Evolutionary conservation across 2,329 filamentous ascomycete species (phyloP), one percentile per base, ranked within the genome.

Genomic region (Botryotinia narcissicola): DNA sequence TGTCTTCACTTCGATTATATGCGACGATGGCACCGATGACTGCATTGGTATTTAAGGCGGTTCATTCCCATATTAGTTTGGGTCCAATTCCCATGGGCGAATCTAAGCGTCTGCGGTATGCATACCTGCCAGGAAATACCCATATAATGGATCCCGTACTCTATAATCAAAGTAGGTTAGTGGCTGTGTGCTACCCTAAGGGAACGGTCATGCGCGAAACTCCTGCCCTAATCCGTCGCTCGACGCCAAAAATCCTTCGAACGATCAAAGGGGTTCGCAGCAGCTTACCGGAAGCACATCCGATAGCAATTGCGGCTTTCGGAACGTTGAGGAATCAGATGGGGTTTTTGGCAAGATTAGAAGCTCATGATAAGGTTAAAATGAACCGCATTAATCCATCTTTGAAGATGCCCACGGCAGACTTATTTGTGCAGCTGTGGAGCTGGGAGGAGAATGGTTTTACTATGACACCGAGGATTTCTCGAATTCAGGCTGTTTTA

Each of bases 391-490:
- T 66, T n/a, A 66, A 66, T 35, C 44, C 32, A 37, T 44, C 22
- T n/a, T 37, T 51, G 12, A 66, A 48, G 14, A 37, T 66, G 14
- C 44, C 63, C 14, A 9, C 63, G 25, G 63, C 63, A 25, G 63
- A 51, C 20, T 66, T 29, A 14, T 51, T 66, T 66, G 63, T 46
- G n/a, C 44, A 66, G 22, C 46, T 48, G 35, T 66, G 63, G 63
- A 46, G 63, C 9, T 66, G 63, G 63, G 46, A 46, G 44, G 44
- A 51, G 25, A 35, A 51, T n/a, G 63, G 44, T 5, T 22, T 37
- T 12, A 48, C 46, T 22, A 66, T 66, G 63, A 51, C 7, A n/a
- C 63, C 63, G n/a, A 66, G 29, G 25, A 14, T n/a, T 46, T 35
- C 63, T n/a, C 63, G 63, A 3, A 48, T 51, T 3, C 63, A 66